A percentile compares a stretch with the other conserved stretches of the same genome.
Evolutionary conservation across 169 alveolate genomes (phyloP).

Genomic region (Plasmodium reichenowi): DNA sequence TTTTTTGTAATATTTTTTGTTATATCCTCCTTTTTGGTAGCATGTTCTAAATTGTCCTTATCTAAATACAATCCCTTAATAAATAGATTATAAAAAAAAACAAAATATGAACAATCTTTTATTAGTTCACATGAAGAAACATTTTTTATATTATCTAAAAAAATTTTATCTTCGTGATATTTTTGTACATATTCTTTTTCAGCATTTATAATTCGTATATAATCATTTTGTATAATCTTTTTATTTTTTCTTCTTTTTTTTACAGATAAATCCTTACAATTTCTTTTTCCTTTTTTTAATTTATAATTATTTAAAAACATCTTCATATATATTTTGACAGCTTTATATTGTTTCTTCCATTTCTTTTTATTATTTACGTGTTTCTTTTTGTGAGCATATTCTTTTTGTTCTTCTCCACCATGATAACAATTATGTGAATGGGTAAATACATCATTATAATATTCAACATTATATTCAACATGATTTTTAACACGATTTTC

Average conservation of each 20-base stretch:
- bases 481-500: too few species aligned
- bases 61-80: conserved; percentile 23
- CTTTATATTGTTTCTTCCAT: too few species aligned
- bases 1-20: too few species aligned
- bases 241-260: conserved; percentile 4
- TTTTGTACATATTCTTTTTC: conserved; percentile 36
- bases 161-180: conserved; percentile 24
- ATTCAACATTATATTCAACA: too few species aligned
- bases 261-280: not conserved
- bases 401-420: too few species aligned
- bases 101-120: conserved; percentile 29
- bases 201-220: conserved; percentile 19
- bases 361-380: too few species aligned
- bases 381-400: too few species aligned
- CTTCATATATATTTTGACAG: too few species aligned
- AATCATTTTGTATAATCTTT: conserved; percentile 15
- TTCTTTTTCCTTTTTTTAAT: too few species aligned
- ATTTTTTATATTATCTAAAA: conserved; percentile 16
- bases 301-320: too few species aligned
- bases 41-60: not conserved
- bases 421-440: too few species aligned
- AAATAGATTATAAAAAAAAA: conserved; percentile 28
- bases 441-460: too few species aligned
- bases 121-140: conserved; percentile 6
- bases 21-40: not conserved